Evolutionary conservation across 2,329 filamentous ascomycete genomes (phyloP), one percentile per base, ranked within the genome.

Genomic region (Aureobasidium melanogenum): DNA sequence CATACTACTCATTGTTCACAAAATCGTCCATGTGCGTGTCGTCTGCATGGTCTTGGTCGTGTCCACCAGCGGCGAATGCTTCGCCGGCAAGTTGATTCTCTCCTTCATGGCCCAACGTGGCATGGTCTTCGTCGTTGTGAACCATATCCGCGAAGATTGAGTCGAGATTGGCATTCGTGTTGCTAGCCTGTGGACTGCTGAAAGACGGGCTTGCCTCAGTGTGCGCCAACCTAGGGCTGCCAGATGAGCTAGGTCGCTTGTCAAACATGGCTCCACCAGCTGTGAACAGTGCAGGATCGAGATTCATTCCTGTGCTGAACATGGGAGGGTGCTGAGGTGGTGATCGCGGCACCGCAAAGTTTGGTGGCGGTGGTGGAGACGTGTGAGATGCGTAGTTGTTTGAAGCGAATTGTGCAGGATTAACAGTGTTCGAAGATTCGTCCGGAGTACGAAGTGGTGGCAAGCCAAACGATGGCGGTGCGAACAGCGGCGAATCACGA

Each of bases 121-220:
- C 56, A 19, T 62, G 47, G 2, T 63, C 65, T 22, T 71, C 67
- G 17, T 70, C 69, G 32, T 70, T 66, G 46, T 71, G 67, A 12
- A 73, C 70, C 46, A 74, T 66, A 43, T 74, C 72, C 9, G 69
- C 70, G 63, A 74, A 74, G 41, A 72, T 69, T 36, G 66, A 70
- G 39, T 72, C 70, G 57, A 71, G 55, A 24, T 59, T 61, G 48
- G 56, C 69, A 52, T 67, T 66, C 24, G 65, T 67, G 12, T 65
- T 66, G 26, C 65, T 67, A 28, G 67, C 69, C 44, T 68, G 69
- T 48, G 71, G 68, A 55, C 67, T 69, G 9, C 67, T 68, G 48
- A 70, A 58, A 10, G 34, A 39, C 12, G 43, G 44, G 12, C 47
- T 39, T 10, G 26, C 44, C 12, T 52, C 36, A 12, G 28, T 19